A percentile compares a stretch with the other conserved stretches of the same genome.
Conservation (phyloP, 2,329 filamentous ascomycete genomes). For the Ophiostoma novo-ulmi region DNA sequence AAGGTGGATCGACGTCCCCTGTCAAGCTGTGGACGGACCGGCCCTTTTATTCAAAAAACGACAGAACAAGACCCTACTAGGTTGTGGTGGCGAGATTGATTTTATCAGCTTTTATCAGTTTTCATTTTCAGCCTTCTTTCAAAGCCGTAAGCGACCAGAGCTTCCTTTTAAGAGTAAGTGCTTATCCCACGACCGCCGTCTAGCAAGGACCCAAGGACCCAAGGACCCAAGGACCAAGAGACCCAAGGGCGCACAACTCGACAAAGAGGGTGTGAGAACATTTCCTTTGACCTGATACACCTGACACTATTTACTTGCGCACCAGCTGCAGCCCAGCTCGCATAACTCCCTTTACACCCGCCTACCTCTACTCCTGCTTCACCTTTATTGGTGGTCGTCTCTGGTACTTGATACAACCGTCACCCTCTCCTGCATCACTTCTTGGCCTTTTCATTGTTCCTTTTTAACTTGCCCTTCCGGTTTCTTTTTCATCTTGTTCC, state of each 20-base stretch:
- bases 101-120: neutral
- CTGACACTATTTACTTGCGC: slow-evolving; percentile 16
- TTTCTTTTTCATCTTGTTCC: neutral
- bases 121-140: neutral
- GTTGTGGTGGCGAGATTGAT: neutral
- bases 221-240: neutral
- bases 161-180: slow-evolving; percentile 10
- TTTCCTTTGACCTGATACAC: neutral
- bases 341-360: neutral
- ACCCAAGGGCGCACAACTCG: neutral
- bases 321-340: slow-evolving; percentile 6
- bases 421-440: slow-evolving; percentile 11
- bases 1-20: neutral
- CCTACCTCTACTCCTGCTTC: neutral
- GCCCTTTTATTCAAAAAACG: neutral
- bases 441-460: neutral
- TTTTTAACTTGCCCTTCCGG: slow-evolving; percentile 8
- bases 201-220: neutral
- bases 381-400: slow-evolving; percentile 9
- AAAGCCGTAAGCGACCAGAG: neutral
- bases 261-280: slow-evolving; percentile 18
- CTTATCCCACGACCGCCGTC: neutral
- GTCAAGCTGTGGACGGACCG: neutral
- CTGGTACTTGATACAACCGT: slow-evolving; percentile 1
- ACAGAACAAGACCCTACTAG: neutral